Evolutionary conservation across 1,139 yeast genomes (phyloP).

Genomic region (Suhomyces chickasaworum): DNA sequence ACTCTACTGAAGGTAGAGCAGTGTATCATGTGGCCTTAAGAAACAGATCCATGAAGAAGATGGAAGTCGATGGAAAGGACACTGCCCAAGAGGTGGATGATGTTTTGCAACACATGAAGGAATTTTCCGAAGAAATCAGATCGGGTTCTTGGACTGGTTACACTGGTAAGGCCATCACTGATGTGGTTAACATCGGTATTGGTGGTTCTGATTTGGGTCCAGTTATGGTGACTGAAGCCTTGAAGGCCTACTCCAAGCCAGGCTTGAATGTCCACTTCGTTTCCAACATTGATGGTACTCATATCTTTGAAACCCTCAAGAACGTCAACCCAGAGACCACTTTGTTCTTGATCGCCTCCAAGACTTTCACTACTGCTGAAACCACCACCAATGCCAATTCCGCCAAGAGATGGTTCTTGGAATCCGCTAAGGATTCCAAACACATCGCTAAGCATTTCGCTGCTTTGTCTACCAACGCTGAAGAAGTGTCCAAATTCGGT

Average conservation of each 20-base stretch:
- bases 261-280: conserved; percentile 86
- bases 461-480: conserved; percentile 91
- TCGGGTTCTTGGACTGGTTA: conserved; percentile 96
- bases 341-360: conserved; percentile 90
- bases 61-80: conserved; percentile 87
- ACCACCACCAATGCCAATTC: conserved; percentile 93
- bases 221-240: conserved; percentile 98
- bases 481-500: conserved; percentile 90
- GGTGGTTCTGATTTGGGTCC: conserved; percentile 99
- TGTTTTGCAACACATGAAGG: conserved; percentile 94
- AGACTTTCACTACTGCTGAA: conserved; percentile 98
- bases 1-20: conserved; percentile 94
- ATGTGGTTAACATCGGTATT: conserved; percentile 95
- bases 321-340: conserved; percentile 85
- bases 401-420: conserved; percentile 92
- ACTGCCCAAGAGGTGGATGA: conserved; percentile 88
- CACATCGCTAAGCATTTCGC: conserved; percentile 96
- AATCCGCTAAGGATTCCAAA: conserved; percentile 61
- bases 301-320: conserved; percentile 87
- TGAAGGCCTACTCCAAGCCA: conserved; percentile 81
- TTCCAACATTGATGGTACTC: conserved; percentile 98
- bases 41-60: conserved; percentile 79
- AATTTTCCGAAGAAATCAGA: conserved; percentile 85
- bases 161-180: conserved; percentile 91
- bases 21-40: conserved; percentile 96